Percentiles rank a stretch among this genome's conserved stretches.
Evolutionary conservation across 345 rosid species (phyloP).

Genomic region (Psidium friedrichsthalianum): DNA sequence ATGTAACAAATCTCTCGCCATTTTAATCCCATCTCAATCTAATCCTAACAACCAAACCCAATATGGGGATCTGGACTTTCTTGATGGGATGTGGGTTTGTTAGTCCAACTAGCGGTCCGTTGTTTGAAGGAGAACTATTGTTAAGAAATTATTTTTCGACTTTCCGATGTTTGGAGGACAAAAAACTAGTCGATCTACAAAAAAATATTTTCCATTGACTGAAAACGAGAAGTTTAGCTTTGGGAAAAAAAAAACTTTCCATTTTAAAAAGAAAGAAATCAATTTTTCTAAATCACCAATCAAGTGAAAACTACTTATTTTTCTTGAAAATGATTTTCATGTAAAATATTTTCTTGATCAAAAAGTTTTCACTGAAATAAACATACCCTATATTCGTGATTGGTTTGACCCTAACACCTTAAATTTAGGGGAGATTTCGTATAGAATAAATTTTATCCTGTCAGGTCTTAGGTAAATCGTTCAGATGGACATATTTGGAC

Average conservation of each 20-base stretch:
- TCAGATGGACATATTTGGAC: background rate
- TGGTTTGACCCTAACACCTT: background rate
- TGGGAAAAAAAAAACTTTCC: background rate
- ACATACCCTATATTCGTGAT: background rate
- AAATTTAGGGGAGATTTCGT: background rate
- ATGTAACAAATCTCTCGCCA: background rate
- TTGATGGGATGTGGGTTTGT: background rate
- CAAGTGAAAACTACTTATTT: background rate
- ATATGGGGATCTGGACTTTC: background rate
- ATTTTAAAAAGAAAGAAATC: background rate
- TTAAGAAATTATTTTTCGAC: background rate
- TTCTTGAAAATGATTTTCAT: background rate
- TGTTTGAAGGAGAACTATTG: background rate
- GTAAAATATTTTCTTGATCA: background rate
- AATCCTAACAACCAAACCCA: background rate
- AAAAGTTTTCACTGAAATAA: background rate
- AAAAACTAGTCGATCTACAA: background rate
- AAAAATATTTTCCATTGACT: background rate
- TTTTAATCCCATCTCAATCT: background rate
- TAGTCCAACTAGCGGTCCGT: background rate
- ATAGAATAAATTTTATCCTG: background rate
- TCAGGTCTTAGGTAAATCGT: background rate
- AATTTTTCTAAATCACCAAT: background rate
- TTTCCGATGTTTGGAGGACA: background rate
- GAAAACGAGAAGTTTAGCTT: background rate